Percentiles rank a stretch among this genome's conserved stretches.
Evolutionary conservation across 2,329 filamentous ascomycete genomes (phyloP).

Genomic region (Xylariaceae sp.): DNA sequence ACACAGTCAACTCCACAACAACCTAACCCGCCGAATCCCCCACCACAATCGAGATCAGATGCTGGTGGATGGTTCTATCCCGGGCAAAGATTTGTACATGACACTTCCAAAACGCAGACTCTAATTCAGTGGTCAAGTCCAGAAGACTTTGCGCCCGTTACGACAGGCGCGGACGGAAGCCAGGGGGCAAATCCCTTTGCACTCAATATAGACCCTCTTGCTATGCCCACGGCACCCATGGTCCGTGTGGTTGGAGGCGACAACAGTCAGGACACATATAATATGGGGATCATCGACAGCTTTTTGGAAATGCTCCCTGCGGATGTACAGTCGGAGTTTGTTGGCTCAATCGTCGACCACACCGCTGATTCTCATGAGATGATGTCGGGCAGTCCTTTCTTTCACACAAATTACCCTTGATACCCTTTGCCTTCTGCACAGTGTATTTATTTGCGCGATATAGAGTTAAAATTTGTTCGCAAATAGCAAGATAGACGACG

Average conservation of each 20-base stretch:
- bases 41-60: neutral
- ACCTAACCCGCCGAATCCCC: neutral
- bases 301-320: conserved; percentile 12
- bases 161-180: neutral
- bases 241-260: neutral
- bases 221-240: neutral
- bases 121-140: neutral
- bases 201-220: neutral
- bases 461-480: too few species aligned
- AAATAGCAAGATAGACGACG: too few species aligned
- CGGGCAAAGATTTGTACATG: conserved; percentile 1
- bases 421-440: too few species aligned
- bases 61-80: neutral
- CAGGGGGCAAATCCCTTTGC: neutral
- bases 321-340: conserved; percentile 10
- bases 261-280: conserved; percentile 1
- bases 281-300: conserved; percentile 7
- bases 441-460: too few species aligned
- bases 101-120: neutral
- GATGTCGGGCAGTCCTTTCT: conserved; percentile 2
- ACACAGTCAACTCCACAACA: conserved; percentile 2
- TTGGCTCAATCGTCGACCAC: conserved; percentile 3
- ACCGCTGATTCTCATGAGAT: neutral
- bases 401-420: neutral
- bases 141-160: neutral